Conservation (phyloP, 331 rosid species). For the Dryas integrifolia region DNA sequence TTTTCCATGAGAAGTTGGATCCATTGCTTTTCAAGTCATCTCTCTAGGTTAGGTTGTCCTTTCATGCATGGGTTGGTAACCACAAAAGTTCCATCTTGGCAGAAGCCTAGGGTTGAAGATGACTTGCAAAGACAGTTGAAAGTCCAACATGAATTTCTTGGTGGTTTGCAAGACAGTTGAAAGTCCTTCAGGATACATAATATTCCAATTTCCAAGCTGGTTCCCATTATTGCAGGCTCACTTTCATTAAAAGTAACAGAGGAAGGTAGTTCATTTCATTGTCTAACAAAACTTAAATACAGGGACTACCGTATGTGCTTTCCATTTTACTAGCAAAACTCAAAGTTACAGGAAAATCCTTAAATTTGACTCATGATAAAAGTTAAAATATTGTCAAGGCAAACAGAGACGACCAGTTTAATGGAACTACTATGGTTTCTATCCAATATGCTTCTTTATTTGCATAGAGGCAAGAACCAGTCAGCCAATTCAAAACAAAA, state of each 20-base stretch:
- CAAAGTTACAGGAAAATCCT: no score
- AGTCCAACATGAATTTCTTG: no score
- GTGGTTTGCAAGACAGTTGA: no score
- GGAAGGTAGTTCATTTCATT: background rate
- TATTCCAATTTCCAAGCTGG: no score
- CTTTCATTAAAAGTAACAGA: background rate
- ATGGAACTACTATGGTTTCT: background rate
- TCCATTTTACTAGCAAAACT: background rate
- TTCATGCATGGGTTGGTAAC: no score
- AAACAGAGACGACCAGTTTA: background rate
- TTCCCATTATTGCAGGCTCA: no score
- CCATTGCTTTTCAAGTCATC: no score
- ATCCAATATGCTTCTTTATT: background rate
- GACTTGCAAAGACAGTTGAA: no score
- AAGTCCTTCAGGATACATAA: no score
- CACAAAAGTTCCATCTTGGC: background rate
- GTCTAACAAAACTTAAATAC: background rate
- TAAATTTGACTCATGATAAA: no score
- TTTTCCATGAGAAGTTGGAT: background rate
- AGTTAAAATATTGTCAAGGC: no score
- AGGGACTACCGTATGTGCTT: background rate
- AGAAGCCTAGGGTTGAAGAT: background rate
- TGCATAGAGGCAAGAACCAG: background rate
- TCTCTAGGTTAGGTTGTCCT: no score
- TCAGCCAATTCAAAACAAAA: constrained; percentile 1